Base-by-base conservation (phyloP, 129 eudicot species). In the Glebionis coronaria region DNA sequence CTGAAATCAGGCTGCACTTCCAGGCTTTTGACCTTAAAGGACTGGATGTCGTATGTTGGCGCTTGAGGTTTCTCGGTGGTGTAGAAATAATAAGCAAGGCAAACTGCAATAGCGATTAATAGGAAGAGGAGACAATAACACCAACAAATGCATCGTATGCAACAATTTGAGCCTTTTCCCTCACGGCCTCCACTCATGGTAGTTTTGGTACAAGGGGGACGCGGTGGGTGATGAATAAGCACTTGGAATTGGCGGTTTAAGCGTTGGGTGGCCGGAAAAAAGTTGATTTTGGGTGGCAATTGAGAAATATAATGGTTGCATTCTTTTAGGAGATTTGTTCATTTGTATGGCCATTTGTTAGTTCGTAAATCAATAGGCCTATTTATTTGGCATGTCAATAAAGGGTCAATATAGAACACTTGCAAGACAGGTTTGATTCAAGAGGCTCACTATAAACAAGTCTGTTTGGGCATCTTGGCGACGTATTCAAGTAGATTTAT, bases 91-190 rank as follows among this genome's bases (percentile, higher is more conserved):
- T 77, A 51, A 8, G 71, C 57, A 12, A 70, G 1, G 4, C 70
- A 57, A 4, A 76, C 69, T 1, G 70, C 16, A 12, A 73, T 27
- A 12, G 70, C n/a, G 44, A 87, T 70, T 56, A 87, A 23, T 42
- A 83, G 9, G 68, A 81, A 67, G 19, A 82, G 75, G 77, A 71
- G 38, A 64, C 91, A 84, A 12, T 47, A 84, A 63, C 82, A 81
- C 9, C 78, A 80, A 11, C 95, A 82, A 10, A 84, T 72, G 82
- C 80, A 82, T 27, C 79, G 60, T 12, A 77, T 9, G 75, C 88
- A 84, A 44, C 54, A 55, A 31, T 69, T 46, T 18, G 49, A 28
- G 50, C 51, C 51, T 55, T 56, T 77, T 63, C 13, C 76, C 50
- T 8, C 61, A 45, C 15, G 21, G 52, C 8, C 52, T 71, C 44